Percentiles rank a stretch among this genome's conserved stretches.
Conservation (phyloP, 768 basidiomycete genomes). For the Termitomyces titanicus region DNA sequence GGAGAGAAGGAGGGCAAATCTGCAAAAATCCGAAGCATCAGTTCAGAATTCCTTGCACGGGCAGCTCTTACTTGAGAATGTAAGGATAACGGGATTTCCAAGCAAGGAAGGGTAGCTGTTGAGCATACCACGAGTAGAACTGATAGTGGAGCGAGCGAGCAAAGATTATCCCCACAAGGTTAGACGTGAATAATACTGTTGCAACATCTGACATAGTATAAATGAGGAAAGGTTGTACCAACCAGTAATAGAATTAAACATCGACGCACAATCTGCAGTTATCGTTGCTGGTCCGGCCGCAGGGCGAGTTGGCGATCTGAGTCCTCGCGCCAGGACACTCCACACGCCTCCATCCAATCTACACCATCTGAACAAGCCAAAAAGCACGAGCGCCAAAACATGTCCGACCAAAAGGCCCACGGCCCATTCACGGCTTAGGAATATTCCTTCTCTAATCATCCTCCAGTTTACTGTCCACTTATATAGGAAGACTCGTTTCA, state of each 20-base stretch:
- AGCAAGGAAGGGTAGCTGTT: slow-evolving; percentile 80
- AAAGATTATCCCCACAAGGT: slow-evolving; percentile 87
- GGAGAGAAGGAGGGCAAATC: slow-evolving; percentile 51
- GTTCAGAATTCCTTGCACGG: slow-evolving; percentile 3
- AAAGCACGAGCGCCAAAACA: slow-evolving; percentile 49
- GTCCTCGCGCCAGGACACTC: slow-evolving; percentile 49
- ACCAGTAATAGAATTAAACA: background rate
- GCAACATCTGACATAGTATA: slow-evolving; percentile 54
- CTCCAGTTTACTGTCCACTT: slow-evolving; percentile 99
- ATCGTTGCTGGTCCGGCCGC: slow-evolving; percentile 45
- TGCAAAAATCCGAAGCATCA: slow-evolving; percentile 25
- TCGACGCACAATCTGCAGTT: slow-evolving; percentile 60
- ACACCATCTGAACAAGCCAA: slow-evolving; percentile 79
- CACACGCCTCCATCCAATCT: slow-evolving; percentile 63
- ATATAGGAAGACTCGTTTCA: slow-evolving; percentile 86
- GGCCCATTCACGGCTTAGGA: slow-evolving; percentile 64
- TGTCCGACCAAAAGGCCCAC: slow-evolving; percentile 65
- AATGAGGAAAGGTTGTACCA: slow-evolving; percentile 14
- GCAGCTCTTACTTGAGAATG: slow-evolving; percentile 50
- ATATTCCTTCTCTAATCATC: slow-evolving; percentile 72
- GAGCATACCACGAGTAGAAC: slow-evolving; percentile 97
- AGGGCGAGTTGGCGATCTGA: slow-evolving; percentile 47
- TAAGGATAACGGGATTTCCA: slow-evolving; percentile 71
- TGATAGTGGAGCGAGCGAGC: slow-evolving; percentile 97
- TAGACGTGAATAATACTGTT: slow-evolving; percentile 85